Evolutionary conservation across 2,329 filamentous ascomycete species (phyloP).

Genomic region (Scedosporium apiospermum): DNA sequence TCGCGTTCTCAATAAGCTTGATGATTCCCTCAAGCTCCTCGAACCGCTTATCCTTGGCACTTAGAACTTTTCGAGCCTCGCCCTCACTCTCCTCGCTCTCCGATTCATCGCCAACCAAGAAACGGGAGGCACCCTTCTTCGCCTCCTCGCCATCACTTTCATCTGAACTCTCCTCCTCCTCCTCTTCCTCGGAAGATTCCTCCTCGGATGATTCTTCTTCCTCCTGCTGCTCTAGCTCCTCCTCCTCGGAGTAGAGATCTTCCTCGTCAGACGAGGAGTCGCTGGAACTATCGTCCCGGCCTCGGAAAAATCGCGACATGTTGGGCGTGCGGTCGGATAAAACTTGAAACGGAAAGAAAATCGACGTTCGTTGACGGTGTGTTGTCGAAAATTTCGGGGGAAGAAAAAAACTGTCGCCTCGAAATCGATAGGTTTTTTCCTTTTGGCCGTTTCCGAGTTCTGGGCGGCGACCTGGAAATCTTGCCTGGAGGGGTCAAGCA

Average conservation of each 20-base stretch:
- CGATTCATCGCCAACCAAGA: constrained; percentile 63
- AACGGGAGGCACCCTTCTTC: constrained; percentile 62
- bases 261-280: constrained; percentile 96
- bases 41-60: constrained; percentile 92
- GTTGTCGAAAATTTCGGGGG: neutral
- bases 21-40: constrained; percentile 90
- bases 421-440: neutral
- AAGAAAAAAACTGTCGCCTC: neutral
- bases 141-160: constrained; percentile 41
- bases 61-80: constrained; percentile 82
- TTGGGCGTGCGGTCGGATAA: neutral
- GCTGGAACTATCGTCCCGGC: constrained; percentile 84
- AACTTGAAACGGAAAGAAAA: neutral
- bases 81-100: constrained; percentile 84
- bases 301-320: constrained; percentile 90
- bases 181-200: constrained; percentile 41
- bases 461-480: neutral
- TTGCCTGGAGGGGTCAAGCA: constrained; percentile 6
- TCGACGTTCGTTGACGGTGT: neutral
- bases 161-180: constrained; percentile 38
- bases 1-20: constrained; percentile 85
- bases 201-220: constrained; percentile 39
- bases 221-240: constrained; percentile 46
- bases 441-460: neutral
- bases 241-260: constrained; percentile 77